Conservation (phyloP, 75 land plant genomes). For the Larix kaempferi region DNA sequence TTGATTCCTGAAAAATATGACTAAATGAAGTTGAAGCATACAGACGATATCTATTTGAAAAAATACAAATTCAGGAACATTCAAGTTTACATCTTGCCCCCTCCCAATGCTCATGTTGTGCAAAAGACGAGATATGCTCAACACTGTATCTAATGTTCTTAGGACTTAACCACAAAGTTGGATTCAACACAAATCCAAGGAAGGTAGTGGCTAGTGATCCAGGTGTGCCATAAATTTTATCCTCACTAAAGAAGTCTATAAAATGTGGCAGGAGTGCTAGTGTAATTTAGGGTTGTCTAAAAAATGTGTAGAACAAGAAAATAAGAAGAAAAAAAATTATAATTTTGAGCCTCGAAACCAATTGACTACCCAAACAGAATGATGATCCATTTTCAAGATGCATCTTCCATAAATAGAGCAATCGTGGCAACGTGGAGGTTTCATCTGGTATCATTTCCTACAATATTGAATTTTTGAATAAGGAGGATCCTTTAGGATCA, state of each 20-base stretch:
- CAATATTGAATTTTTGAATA: constrained; percentile 36
- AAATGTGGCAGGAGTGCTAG: constrained; percentile 64
- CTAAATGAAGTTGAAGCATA: constrained; percentile 93
- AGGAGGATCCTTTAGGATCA: constrained; percentile 6
- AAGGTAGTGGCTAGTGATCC: constrained; percentile 61
- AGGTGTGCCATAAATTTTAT: constrained; percentile 32
- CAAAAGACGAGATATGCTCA: constrained; percentile 61
- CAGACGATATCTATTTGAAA: constrained; percentile 83
- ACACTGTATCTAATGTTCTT: constrained; percentile 40
- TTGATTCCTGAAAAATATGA: constrained; percentile 67
- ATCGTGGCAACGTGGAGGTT: constrained; percentile 35
- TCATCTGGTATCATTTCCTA: constrained; percentile 25
- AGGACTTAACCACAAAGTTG: background rate
- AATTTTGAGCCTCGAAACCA: constrained; percentile 82
- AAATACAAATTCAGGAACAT: constrained; percentile 71
- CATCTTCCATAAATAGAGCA: constrained; percentile 55
- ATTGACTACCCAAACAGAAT: constrained; percentile 88
- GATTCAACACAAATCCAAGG: constrained; percentile 44
- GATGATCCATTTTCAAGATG: constrained; percentile 91
- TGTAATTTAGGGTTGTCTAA: constrained; percentile 54
- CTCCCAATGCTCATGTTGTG: constrained; percentile 37
- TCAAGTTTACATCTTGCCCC: constrained; percentile 36
- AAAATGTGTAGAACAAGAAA: constrained; percentile 82
- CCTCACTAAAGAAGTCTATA: constrained; percentile 52
- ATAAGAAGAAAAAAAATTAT: constrained; percentile 62